phyloP scores from a whole-genome alignment of 441 rosid genomes.

The Gossypium lobatum region DNA sequence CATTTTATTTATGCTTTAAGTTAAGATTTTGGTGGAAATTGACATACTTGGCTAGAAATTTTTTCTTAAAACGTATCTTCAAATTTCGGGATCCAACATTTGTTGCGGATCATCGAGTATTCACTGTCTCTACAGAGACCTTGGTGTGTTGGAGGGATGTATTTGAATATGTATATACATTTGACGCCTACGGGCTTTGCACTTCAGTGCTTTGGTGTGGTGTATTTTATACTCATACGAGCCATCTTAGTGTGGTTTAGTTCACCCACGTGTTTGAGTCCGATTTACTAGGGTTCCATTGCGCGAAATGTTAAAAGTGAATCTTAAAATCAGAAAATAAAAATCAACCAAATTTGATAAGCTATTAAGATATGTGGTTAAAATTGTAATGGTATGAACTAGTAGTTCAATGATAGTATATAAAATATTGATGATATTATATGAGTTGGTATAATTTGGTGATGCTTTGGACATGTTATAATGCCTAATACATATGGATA shows the following conservation, averaged over 20 bases:
- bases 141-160: not conserved
- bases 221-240: too few relatives aligned
- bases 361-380: not conserved
- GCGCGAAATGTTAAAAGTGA: not conserved
- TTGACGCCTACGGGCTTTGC: not conserved
- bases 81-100: not conserved
- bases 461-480: not conserved
- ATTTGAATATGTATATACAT: not conserved
- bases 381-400: not conserved
- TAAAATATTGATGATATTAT: not conserved
- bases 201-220: not conserved
- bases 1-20: not conserved
- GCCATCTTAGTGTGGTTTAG: not conserved
- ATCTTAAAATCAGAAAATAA: not conserved
- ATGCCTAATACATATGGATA: not conserved
- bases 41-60: not conserved
- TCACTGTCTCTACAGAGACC: not conserved
- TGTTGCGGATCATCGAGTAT: not conserved
- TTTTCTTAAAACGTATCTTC: too few relatives aligned
- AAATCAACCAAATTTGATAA: not conserved
- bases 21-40: not conserved
- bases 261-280: not conserved
- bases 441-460: not conserved
- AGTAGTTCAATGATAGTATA: too few relatives aligned
- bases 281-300: not conserved